Percentiles rank a stretch among this genome's conserved stretches.
phyloP scores from a whole-genome alignment of 2,329 filamentous ascomycete species.

The Colletotrichum tanaceti region DNA sequence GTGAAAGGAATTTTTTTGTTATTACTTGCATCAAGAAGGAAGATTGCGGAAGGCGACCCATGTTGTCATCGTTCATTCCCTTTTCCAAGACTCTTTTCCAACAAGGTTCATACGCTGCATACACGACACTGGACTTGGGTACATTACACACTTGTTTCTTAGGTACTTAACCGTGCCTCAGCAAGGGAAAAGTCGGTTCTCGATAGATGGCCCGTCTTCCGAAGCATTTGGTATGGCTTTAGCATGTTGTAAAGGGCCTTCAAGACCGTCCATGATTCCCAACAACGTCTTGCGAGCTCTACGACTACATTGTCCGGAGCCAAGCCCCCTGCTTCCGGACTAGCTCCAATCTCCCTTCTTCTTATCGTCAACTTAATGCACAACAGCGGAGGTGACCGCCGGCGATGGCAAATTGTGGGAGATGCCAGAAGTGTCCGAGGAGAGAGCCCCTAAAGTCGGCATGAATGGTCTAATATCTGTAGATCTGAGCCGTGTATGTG shows the following conservation, averaged over 20 bases:
- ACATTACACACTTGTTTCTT: not conserved
- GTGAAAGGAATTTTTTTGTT: not conserved
- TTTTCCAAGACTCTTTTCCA: no score
- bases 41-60: no score
- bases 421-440: not conserved
- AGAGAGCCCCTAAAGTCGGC: not conserved
- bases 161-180: not conserved
- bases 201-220: not conserved
- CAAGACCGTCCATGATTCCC: not conserved
- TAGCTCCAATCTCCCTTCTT: not conserved
- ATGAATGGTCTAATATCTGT: slow-evolving; percentile 20
- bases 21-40: no score
- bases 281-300: not conserved
- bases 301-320: not conserved
- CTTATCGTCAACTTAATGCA: not conserved
- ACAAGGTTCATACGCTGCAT: not conserved
- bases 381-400: not conserved
- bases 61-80: no score
- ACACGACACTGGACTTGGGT: not conserved
- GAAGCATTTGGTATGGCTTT: no score
- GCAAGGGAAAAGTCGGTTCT: not conserved
- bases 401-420: slow-evolving; percentile 15
- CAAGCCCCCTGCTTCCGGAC: not conserved
- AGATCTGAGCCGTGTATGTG: slow-evolving; percentile 27
- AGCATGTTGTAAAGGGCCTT: not conserved